Conservation (phyloP, 768 basidiomycete genomes). For the Ramaria rubella region DNA sequence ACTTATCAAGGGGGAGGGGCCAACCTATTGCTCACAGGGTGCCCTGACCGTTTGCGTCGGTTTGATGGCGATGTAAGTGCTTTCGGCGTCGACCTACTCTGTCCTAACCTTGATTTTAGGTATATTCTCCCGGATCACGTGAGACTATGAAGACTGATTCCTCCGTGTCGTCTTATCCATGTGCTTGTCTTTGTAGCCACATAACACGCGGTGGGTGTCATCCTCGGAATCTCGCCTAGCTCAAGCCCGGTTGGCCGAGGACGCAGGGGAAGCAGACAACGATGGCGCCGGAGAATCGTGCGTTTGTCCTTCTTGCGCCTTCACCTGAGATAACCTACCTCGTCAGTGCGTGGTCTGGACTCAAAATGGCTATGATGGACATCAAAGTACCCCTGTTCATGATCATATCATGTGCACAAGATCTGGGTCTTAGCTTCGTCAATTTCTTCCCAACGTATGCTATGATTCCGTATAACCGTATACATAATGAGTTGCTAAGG, state of each 20-base stretch:
- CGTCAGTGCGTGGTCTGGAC: conserved; percentile 12
- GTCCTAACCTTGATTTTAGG: not conserved
- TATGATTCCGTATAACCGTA: not conserved
- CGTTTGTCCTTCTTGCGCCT: conserved; percentile 22
- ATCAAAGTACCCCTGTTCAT: conserved; percentile 16
- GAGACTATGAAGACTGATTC: not conserved
- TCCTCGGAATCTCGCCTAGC: conserved; percentile 48
- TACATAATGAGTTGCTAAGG: not conserved
- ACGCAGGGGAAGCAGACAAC: conserved; percentile 59
- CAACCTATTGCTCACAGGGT: conserved; percentile 45
- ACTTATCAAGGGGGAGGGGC: not conserved
- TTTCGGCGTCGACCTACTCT: not conserved
- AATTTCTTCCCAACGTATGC: conserved; percentile 32
- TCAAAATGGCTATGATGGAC: conserved; percentile 16
- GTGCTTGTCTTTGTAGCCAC: conserved; percentile 2
- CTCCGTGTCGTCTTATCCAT: not conserved
- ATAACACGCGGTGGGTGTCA: conserved; percentile 57
- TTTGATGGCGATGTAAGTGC: conserved; percentile 43
- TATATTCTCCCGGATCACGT: conserved; percentile 7
- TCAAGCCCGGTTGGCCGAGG: conserved; percentile 59
- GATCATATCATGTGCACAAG: conserved; percentile 13
- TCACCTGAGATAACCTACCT: not conserved
- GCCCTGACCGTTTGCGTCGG: conserved; percentile 57
- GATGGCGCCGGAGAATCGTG: conserved; percentile 53
- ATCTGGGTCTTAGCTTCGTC: conserved; percentile 15